Evolutionary conservation across 306 rosid species (phyloP).

Genomic region (Acacia melanoxylon): DNA sequence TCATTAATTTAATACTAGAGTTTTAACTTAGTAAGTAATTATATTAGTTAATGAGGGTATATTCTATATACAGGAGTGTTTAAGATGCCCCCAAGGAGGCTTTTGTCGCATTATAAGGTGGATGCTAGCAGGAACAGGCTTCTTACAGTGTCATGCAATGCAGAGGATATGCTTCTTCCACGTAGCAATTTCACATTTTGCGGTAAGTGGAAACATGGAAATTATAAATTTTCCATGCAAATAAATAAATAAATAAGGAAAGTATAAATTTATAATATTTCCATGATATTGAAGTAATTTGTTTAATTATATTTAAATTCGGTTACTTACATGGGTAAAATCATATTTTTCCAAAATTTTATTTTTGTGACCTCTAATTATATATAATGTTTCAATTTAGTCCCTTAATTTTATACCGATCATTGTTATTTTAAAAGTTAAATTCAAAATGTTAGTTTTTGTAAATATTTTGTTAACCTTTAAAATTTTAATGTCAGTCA

Average conservation of each 20-base stretch:
- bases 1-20: not conserved
- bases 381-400: too few species aligned
- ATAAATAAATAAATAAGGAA: too few species aligned
- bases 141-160: slow-evolving; percentile 79
- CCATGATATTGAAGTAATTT: not conserved
- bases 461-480: too few species aligned
- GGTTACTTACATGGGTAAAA: not conserved
- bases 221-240: too few species aligned
- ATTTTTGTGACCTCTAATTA: too few species aligned
- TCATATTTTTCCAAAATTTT: too few species aligned
- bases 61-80: slow-evolving; percentile 64
- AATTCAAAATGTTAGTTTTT: too few species aligned
- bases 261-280: too few species aligned
- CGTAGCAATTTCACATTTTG: slow-evolving; percentile 65
- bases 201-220: slow-evolving; percentile 42
- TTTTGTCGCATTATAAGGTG: slow-evolving; percentile 85
- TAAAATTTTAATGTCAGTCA: too few species aligned
- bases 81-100: slow-evolving; percentile 87
- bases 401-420: too few species aligned
- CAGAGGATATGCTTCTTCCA: slow-evolving; percentile 95
- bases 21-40: not conserved
- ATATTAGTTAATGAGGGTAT: not conserved
- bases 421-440: too few species aligned
- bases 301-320: not conserved
- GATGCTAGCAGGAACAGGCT: slow-evolving; percentile 60